Conservation (phyloP, 2,329 filamentous ascomycete genomes). For the Nemania bipapillata region DNA sequence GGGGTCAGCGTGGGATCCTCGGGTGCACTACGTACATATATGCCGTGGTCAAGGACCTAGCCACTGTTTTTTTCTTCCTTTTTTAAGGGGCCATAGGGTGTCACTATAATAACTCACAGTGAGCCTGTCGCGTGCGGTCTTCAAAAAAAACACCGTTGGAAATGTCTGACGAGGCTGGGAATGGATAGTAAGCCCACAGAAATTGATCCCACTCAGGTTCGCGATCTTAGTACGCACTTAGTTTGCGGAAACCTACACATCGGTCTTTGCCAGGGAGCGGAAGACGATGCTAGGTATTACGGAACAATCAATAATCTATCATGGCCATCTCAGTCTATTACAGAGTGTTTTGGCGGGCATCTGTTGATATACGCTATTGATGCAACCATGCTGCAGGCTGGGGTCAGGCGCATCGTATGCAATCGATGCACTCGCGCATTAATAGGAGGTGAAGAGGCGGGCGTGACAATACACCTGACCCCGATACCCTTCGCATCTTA, state of each 20-base stretch:
- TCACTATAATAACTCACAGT: background rate
- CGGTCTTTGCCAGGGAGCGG: background rate
- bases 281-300: background rate
- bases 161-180: background rate
- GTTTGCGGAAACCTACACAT: background rate
- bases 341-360: background rate
- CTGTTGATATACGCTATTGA: background rate
- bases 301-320: background rate
- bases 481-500: background rate
- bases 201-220: background rate
- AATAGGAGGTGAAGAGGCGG: background rate
- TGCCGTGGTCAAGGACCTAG: background rate
- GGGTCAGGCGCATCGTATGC: no score
- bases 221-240: background rate
- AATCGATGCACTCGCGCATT: background rate
- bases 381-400: slow-evolving; percentile 2
- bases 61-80: background rate
- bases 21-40: background rate
- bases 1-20: background rate
- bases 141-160: background rate
- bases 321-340: background rate
- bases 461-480: background rate
- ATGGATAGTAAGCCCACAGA: slow-evolving; percentile 13
- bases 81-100: background rate
- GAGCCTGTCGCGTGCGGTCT: background rate